A percentile compares a stretch with the other conserved stretches of the same genome.
phyloP scores from a whole-genome alignment of 495 filamentous ascomycete genomes.

The Penicillium manginii region DNA sequence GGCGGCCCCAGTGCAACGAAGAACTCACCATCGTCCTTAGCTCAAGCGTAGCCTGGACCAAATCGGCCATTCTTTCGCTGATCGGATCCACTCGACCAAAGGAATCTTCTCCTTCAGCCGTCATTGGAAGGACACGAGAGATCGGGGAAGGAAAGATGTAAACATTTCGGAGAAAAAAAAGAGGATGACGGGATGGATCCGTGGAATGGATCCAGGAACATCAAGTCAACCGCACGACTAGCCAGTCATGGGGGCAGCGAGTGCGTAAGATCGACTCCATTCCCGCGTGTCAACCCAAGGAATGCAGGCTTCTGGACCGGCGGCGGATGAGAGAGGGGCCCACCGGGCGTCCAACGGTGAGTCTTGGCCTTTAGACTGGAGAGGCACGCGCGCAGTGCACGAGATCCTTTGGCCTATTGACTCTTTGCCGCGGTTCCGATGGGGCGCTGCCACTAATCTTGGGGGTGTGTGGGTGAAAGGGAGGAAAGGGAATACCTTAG shows the following conservation, averaged over 20 bases:
- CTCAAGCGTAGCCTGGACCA: constrained; percentile 9
- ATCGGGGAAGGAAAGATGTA: constrained; percentile 1
- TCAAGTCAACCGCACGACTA: neutral
- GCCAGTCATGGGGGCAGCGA: constrained; percentile 7
- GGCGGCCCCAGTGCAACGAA: neutral
- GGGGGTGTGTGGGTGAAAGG: neutral
- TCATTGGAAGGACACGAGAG: neutral
- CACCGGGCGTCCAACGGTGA: constrained; percentile 33
- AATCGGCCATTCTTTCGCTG: constrained; percentile 18
- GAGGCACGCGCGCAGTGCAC: constrained; percentile 26
- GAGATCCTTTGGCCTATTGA: constrained; percentile 14
- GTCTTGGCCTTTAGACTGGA: constrained; percentile 13
- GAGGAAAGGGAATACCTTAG: neutral
- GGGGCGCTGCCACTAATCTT: neutral
- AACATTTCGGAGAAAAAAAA: constrained; percentile 2
- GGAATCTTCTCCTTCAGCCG: constrained; percentile 2
- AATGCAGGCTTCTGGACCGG: constrained; percentile 8
- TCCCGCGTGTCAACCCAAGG: constrained; percentile 28
- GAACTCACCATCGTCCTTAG: constrained; percentile 11
- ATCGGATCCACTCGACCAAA: constrained; percentile 20
- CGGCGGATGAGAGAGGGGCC: constrained; percentile 9
- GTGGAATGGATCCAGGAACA: neutral
- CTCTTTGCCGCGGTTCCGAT: constrained; percentile 9
- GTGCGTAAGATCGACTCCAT: constrained; percentile 31
- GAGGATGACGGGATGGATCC: neutral